These are phyloP conservation scores for Penicillium capsulatum DNA, from an alignment of 2,329 filamentous ascomycete genomes.

Conservation along the genomic window DNA sequence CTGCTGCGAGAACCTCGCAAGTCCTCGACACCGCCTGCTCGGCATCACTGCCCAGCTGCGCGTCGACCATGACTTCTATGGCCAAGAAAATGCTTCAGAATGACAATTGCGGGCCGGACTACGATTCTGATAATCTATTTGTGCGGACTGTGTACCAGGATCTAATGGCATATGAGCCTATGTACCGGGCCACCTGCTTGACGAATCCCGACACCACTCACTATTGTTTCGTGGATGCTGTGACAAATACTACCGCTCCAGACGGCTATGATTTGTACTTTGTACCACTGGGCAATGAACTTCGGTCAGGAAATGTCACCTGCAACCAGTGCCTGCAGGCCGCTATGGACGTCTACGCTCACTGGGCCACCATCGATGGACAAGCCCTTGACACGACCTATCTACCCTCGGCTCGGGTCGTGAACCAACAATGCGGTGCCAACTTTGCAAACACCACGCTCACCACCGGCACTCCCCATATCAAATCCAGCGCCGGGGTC, in stretches of 20 bases:
- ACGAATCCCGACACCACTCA: constrained; percentile 60
- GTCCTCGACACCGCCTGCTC: constrained; percentile 75
- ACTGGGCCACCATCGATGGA: constrained; percentile 61
- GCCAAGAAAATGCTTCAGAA: constrained; percentile 61
- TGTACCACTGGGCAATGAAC: constrained; percentile 68
- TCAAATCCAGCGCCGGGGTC: constrained; percentile 7
- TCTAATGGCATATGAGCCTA: constrained; percentile 68
- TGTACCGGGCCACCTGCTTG: constrained; percentile 79
- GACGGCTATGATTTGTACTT: constrained; percentile 80
- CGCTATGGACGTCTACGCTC: constrained; percentile 77
- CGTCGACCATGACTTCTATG: constrained; percentile 58
- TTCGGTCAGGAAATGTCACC: constrained; percentile 65
- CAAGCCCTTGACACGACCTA: constrained; percentile 69
- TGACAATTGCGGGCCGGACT: constrained; percentile 69
- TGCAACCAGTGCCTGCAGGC: constrained; percentile 73
- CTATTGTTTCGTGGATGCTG: constrained; percentile 78
- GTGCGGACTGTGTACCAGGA: constrained; percentile 72
- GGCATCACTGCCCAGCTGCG: constrained; percentile 63
- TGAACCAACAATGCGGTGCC: constrained; percentile 63
- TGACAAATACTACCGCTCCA: constrained; percentile 67
- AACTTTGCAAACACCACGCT: constrained; percentile 52
- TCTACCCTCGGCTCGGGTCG: constrained; percentile 62
- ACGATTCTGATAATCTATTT: constrained; percentile 60
- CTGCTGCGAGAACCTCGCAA: constrained; percentile 66
- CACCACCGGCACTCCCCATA: constrained; percentile 21